Percentiles rank a stretch among this genome's conserved stretches.
These are phyloP conservation scores for Erodium texanum DNA, from an alignment of 441 rosid species.

Conservation along the genomic window DNA sequence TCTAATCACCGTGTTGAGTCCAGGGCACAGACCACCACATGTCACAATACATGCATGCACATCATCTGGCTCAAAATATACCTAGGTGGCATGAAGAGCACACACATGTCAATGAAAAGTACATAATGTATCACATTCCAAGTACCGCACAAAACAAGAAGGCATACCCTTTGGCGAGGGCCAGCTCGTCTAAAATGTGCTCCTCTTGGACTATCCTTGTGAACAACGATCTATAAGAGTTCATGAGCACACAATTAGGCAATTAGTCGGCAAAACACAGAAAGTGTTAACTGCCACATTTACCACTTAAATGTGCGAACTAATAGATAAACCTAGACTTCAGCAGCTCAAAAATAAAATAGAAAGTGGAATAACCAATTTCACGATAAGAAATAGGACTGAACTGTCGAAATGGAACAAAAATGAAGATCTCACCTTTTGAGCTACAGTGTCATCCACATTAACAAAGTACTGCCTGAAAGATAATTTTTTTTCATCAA, in stretches of 20 bases:
- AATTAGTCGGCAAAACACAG: not conserved
- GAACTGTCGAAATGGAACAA: slow-evolving; percentile 11
- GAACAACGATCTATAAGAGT: slow-evolving; percentile 60
- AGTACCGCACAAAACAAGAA: not conserved
- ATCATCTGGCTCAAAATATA: slow-evolving; percentile 74
- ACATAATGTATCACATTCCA: not conserved
- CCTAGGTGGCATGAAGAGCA: slow-evolving; percentile 33
- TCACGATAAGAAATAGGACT: not conserved
- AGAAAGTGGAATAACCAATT: not conserved
- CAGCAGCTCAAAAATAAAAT: not conserved
- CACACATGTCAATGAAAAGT: not conserved
- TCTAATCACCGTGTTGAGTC: slow-evolving; percentile 50
- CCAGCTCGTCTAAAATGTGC: slow-evolving; percentile 90
- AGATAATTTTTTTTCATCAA: slow-evolving; percentile 5
- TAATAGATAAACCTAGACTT: not conserved
- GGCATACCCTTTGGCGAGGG: slow-evolving; percentile 75
- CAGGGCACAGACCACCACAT: slow-evolving; percentile 95
- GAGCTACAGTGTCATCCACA: slow-evolving; percentile 70
- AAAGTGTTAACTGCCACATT: not conserved
- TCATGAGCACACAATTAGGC: not conserved
- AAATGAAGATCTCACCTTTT: slow-evolving; percentile 38
- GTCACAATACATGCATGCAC: slow-evolving; percentile 91
- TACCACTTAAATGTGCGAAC: not conserved
- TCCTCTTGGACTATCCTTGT: slow-evolving; percentile 72
- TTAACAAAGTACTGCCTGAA: slow-evolving; percentile 82